phyloP scores from a whole-genome alignment of 2,329 filamentous ascomycete genomes.

The Penicillium sp. region DNA sequence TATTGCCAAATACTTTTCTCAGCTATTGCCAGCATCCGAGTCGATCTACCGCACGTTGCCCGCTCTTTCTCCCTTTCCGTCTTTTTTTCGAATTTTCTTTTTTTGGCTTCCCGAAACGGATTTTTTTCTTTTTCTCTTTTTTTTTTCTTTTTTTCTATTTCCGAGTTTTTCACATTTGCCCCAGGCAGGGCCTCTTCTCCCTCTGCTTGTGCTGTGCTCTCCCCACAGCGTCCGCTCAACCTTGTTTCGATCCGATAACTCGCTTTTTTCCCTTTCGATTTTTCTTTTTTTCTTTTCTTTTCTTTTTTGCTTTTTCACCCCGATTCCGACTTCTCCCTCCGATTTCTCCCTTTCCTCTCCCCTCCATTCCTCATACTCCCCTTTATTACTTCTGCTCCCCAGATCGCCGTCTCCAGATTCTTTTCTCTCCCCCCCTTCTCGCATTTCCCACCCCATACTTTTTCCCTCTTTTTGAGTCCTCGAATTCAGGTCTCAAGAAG shows the following conservation, averaged over 20 bases:
- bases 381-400: conserved; percentile 31
- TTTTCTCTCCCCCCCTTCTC: conserved; percentile 13
- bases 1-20: no score
- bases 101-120: conserved; percentile 11
- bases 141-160: conserved; percentile 25
- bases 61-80: conserved; percentile 10
- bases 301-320: conserved; percentile 29
- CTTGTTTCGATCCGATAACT: conserved; percentile 17
- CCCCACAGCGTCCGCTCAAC: conserved; percentile 26
- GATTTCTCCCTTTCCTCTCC: conserved; percentile 31
- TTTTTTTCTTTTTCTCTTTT: conserved; percentile 13
- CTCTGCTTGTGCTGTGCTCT: conserved; percentile 36
- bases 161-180: conserved; percentile 29
- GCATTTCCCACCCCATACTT: conserved; percentile 9
- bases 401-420: conserved; percentile 34
- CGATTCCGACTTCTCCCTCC: conserved; percentile 32
- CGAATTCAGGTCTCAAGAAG: background rate
- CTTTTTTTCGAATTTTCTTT: conserved; percentile 20
- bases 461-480: conserved; percentile 5
- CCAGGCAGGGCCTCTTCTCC: conserved; percentile 10
- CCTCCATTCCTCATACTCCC: conserved; percentile 29
- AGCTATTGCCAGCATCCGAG: no score
- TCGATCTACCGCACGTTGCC: conserved; percentile 18
- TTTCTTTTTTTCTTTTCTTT: conserved; percentile 30
- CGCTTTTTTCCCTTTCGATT: conserved; percentile 27